These are phyloP conservation scores for Yarrowia keelungensis DNA, from an alignment of 805 yeast species.

Conservation along the genomic window DNA sequence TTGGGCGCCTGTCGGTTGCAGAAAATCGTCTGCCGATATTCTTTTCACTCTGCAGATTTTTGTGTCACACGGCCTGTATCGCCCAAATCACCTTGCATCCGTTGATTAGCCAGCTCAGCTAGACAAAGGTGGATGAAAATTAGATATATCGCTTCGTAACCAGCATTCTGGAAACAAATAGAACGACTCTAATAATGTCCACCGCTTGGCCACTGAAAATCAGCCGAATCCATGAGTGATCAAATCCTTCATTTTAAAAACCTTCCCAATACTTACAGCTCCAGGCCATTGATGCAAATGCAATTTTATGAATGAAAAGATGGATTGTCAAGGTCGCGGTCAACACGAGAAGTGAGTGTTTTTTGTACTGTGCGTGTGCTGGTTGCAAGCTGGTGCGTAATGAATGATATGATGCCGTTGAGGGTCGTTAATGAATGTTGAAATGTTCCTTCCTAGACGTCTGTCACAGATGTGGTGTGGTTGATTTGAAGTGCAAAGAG, in stretches of 20 bases:
- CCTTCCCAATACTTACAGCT: conserved; percentile 22
- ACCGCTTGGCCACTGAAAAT: too few relatives aligned
- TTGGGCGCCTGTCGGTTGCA: too few relatives aligned
- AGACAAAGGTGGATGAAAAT: background rate
- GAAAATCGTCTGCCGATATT: background rate
- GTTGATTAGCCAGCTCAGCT: background rate
- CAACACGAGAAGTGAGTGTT: conserved; percentile 15
- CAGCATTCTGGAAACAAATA: too few relatives aligned
- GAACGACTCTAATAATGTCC: background rate
- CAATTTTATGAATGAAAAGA: conserved; percentile 27
- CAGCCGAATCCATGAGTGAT: background rate
- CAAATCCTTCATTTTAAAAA: background rate
- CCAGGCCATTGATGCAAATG: conserved; percentile 39
- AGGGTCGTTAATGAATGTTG: conserved; percentile 33
- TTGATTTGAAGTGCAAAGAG: conserved; percentile 5
- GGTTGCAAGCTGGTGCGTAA: background rate
- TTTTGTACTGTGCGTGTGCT: background rate
- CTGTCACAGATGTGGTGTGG: conserved; percentile 5
- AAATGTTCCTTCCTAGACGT: conserved; percentile 1
- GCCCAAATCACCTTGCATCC: background rate
- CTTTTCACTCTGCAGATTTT: background rate
- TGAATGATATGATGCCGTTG: conserved; percentile 22
- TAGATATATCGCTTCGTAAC: background rate
- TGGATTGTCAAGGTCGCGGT: conserved; percentile 22
- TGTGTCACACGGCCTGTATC: background rate